Base-by-base conservation (phyloP, 1,284 basidiomycete species). In the Pseudozyma thailandica region DNA sequence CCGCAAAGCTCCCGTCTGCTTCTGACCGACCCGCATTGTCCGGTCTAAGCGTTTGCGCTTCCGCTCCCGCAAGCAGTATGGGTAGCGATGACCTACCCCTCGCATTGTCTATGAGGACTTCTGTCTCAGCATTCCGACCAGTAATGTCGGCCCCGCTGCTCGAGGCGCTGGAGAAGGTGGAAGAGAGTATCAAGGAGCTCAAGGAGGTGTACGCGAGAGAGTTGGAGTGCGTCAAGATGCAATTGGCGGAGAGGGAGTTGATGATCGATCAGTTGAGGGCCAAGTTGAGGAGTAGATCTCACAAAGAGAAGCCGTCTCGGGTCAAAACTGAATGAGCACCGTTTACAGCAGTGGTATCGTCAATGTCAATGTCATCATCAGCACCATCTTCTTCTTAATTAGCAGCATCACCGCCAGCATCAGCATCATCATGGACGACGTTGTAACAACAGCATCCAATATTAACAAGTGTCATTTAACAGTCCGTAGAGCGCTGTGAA, bases 181-280 rank as follows among this genome's bases (percentile, higher is more conserved):
- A 54, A 12, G 16, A 25, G 3, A 50, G 51, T 2, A 33, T 71
- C 3, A 23, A 15, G 7, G 52, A 53, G 33, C 27, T 72, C 23
- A 47, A 42, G 27, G 20, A n/a, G 13, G 44, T 49, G 1, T 62
- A 44, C 39, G 33, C 26, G n/a, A 16, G 28, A 3, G 57, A 65
- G 39, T 13, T 61, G 18, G 28, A 38, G 1, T 27, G 28, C 13
- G 10, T 65, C 18, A 26, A 35, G 27, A 43, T 21, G 13, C 33
- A 71, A 46, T 6, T 65, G 0, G 25, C 35, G n/a, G 57, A 61
- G 27, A 41, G 50, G 21, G 61, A 64, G 1, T 10, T 54, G 1
- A 6, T 48, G 15, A 61, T 65, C 25, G 47, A 61, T 12, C 38
- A 38, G 16, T 30, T 65, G 21, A 23, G 50, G 12, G 61, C 57